Percentiles rank a stretch among this genome's conserved stretches.
phyloP scores from a whole-genome alignment of 2,329 filamentous ascomycete species.

The Venturia aucupariae region DNA sequence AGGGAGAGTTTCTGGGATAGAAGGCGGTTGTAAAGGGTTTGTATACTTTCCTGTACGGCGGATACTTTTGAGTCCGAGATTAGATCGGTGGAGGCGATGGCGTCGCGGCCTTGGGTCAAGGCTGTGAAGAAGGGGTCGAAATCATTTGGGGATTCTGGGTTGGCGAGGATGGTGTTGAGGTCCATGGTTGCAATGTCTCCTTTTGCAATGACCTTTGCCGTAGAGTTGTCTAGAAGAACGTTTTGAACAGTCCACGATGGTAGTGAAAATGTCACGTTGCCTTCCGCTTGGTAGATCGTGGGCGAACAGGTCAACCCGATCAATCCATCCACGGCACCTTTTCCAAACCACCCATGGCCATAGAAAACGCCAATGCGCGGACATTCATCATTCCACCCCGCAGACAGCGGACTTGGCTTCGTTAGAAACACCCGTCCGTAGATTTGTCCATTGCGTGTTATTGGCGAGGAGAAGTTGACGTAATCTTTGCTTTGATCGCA shows the following conservation, averaged over 20 bases:
- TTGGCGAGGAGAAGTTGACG: neutral
- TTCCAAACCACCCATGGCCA: neutral
- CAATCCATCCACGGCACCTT: neutral
- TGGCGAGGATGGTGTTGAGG: neutral
- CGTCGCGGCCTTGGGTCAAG: neutral
- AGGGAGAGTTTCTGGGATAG: neutral
- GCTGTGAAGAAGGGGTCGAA: neutral
- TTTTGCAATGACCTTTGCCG: neutral
- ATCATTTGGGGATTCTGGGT: neutral
- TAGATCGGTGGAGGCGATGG: neutral
- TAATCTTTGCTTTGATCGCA: too few relatives aligned
- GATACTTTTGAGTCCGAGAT: neutral
- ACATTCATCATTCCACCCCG: neutral
- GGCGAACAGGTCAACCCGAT: neutral
- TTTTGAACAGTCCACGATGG: neutral
- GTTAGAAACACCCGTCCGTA: neutral
- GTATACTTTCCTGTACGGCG: neutral
- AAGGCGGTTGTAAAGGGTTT: neutral
- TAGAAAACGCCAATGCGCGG: neutral
- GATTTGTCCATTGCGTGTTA: neutral
- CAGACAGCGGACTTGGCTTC: neutral
- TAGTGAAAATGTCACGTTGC: neutral
- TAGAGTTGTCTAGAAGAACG: neutral
- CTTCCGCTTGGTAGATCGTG: neutral
- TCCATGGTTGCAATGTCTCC: neutral